A percentile compares a stretch with the other conserved stretches of the same genome.
Conservation (phyloP, 441 rosid genomes). For the Breynia disticha region DNA sequence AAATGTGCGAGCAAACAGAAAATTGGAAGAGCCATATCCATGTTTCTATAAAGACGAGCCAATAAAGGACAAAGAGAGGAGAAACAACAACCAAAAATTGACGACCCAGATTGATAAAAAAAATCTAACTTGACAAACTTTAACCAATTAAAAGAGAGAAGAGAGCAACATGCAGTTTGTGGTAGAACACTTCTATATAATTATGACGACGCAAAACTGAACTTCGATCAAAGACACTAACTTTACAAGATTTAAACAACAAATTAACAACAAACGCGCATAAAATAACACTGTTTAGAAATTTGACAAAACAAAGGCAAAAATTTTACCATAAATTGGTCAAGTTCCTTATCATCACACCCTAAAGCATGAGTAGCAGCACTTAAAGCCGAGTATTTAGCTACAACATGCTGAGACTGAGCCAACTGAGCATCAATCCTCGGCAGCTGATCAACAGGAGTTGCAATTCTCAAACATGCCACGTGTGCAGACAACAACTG, state of each 20-base stretch:
- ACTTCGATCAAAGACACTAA: not conserved
- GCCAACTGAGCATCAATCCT: conserved; percentile 95
- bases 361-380: conserved; percentile 49
- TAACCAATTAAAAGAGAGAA: too few species aligned
- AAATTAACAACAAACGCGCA: not conserved
- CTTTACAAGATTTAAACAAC: not conserved
- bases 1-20: not conserved
- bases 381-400: conserved; percentile 74
- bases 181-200: too few species aligned
- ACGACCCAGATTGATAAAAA: too few species aligned
- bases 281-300: not conserved
- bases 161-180: too few species aligned
- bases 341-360: conserved; percentile 84
- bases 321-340: conserved; percentile 81
- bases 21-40: too few species aligned
- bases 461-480: conserved; percentile 85
- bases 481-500: conserved; percentile 93
- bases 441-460: conserved; percentile 96
- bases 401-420: conserved; percentile 86
- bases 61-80: too few species aligned
- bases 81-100: too few species aligned
- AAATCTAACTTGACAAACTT: too few species aligned
- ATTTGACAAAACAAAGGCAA: conserved; percentile 5
- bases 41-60: too few species aligned
- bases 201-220: not conserved